Evolutionary conservation across 2,329 filamentous ascomycete genomes (phyloP).

Genomic region (Sporothrix pseudoabietina): DNA sequence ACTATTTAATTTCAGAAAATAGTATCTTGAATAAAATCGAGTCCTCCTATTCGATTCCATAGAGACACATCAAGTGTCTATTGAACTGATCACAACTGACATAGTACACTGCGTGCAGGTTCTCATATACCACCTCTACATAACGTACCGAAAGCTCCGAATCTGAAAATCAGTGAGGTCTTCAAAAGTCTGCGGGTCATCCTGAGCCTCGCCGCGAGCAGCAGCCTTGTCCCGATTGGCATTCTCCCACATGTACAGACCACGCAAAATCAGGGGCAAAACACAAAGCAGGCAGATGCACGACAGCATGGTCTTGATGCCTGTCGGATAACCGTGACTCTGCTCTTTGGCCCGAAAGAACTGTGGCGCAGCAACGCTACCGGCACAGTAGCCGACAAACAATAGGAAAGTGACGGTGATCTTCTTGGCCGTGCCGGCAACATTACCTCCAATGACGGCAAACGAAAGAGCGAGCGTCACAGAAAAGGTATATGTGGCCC

Average conservation of each 20-base stretch:
- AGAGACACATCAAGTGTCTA: neutral
- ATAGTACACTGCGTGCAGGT: too few species aligned
- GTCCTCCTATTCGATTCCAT: neutral
- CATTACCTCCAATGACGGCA: constrained; percentile 56
- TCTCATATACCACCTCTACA: neutral
- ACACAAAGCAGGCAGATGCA: constrained; percentile 20
- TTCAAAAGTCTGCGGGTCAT: constrained; percentile 11
- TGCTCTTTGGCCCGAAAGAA: constrained; percentile 54
- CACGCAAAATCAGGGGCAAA: neutral
- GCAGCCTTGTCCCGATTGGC: neutral
- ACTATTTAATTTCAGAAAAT: neutral
- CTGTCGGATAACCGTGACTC: constrained; percentile 1
- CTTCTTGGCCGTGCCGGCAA: constrained; percentile 61
- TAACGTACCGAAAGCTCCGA: neutral
- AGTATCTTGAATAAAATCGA: neutral
- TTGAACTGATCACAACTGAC: too few species aligned
- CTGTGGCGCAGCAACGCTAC: constrained; percentile 60
- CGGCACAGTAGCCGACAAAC: constrained; percentile 58
- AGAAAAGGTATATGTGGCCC: constrained; percentile 58
- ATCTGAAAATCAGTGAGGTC: constrained; percentile 17
- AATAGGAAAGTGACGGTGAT: constrained; percentile 60
- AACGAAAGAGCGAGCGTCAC: constrained; percentile 57
- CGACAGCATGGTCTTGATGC: constrained; percentile 26
- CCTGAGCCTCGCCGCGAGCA: neutral
- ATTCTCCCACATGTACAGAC: constrained; percentile 21